Percentiles rank a stretch among this genome's conserved stretches.
Evolutionary conservation across 75 land plant species (phyloP).

Genomic region (Cryptomeria japonica): DNA sequence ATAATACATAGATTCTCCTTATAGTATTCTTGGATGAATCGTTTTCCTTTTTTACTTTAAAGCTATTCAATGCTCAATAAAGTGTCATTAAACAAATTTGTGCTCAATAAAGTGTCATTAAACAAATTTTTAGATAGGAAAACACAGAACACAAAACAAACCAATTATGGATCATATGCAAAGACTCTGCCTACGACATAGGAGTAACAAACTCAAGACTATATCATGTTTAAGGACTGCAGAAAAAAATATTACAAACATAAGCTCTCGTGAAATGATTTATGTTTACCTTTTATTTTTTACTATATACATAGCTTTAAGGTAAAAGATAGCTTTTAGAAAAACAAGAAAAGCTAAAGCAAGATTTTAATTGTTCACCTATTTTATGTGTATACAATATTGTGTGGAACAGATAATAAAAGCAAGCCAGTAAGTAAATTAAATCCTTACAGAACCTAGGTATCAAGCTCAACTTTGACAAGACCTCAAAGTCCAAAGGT

Average conservation of each 20-base stretch:
- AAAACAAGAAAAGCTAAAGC: background rate
- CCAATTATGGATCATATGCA: background rate
- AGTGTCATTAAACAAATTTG: background rate
- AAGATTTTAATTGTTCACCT: too few relatives aligned
- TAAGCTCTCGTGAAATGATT: background rate
- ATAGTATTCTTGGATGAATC: background rate
- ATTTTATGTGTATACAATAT: too few relatives aligned
- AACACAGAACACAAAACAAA: background rate
- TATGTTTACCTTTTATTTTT: too few relatives aligned
- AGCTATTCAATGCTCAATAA: background rate
- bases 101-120: background rate
- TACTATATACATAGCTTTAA: background rate
- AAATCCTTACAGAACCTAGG: background rate
- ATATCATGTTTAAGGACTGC: background rate
- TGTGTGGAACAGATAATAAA: background rate
- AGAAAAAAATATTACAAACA: background rate
- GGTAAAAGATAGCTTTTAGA: background rate
- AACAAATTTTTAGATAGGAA: background rate
- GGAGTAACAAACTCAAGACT: background rate
- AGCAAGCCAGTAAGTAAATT: background rate
- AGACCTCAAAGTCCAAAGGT: background rate
- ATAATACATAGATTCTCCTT: background rate
- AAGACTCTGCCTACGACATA: background rate
- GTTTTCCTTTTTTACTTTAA: background rate
- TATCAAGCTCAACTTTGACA: background rate